Evolutionary conservation across 306 rosid genomes (phyloP).

Genomic region (Betula pendula): DNA sequence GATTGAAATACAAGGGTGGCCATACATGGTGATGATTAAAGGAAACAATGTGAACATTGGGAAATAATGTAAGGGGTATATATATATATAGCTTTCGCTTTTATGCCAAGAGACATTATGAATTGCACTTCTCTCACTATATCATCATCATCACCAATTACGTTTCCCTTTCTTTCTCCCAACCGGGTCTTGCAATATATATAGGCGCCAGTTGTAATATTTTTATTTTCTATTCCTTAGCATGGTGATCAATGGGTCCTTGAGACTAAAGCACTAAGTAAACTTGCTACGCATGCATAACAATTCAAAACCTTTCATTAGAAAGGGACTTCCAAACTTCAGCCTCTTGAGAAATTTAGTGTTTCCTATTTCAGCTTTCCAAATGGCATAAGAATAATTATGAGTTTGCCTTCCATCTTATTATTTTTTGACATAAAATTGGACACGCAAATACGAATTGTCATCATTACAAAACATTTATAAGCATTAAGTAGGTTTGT

Average conservation of each 20-base stretch:
- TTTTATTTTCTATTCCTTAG: neutral
- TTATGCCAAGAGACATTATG: slow-evolving; percentile 57
- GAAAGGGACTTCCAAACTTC: neutral
- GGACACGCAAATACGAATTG: too few relatives aligned
- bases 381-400: too few relatives aligned
- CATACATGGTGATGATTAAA: slow-evolving; percentile 48
- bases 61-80: slow-evolving; percentile 12
- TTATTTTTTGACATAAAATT: too few relatives aligned
- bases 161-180: neutral
- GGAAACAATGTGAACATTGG: slow-evolving; percentile 19
- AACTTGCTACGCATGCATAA: neutral
- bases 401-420: too few relatives aligned
- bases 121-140: slow-evolving; percentile 40
- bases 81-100: slow-evolving; percentile 48
- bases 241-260: neutral
- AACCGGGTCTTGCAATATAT: neutral
- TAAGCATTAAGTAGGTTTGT: too few relatives aligned
- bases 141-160: slow-evolving; percentile 27
- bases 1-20: slow-evolving; percentile 52
- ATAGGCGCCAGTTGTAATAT: neutral
- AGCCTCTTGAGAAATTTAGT: neutral
- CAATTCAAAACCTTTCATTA: neutral
- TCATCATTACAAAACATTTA: too few relatives aligned
- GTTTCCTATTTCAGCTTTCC: too few relatives aligned
- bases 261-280: neutral